Percentiles rank a stretch among this genome's conserved stretches.
phyloP scores from a whole-genome alignment of 495 filamentous ascomycete genomes.

The Aspergillus sclerotiicarbonarius region DNA sequence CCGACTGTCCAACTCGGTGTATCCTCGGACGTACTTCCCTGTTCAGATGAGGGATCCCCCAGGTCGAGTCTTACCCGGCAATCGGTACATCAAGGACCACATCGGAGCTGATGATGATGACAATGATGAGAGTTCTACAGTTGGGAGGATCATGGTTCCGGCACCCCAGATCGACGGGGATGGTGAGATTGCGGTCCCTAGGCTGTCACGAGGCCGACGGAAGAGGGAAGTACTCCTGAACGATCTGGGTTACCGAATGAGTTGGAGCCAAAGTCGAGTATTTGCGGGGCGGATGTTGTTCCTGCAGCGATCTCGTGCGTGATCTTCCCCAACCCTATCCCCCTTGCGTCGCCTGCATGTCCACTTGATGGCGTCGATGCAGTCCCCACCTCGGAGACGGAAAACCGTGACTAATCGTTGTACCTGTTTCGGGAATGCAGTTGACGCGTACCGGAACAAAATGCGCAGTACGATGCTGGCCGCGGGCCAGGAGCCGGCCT shows the following conservation, averaged over 20 bases:
- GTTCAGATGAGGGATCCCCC: slow-evolving; percentile 82
- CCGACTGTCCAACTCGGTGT: slow-evolving; percentile 82
- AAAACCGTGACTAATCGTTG: slow-evolving; percentile 6
- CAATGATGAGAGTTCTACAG: slow-evolving; percentile 50
- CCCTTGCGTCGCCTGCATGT: slow-evolving; percentile 9
- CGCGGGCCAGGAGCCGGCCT: slow-evolving; percentile 66
- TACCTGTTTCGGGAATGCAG: slow-evolving; percentile 41
- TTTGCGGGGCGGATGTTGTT: slow-evolving; percentile 85
- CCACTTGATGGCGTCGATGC: neutral
- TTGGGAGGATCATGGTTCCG: slow-evolving; percentile 59
- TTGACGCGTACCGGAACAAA: slow-evolving; percentile 94
- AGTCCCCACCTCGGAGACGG: neutral
- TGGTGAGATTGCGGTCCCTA: slow-evolving; percentile 68
- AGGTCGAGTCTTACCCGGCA: slow-evolving; percentile 56
- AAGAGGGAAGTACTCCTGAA: slow-evolving; percentile 83
- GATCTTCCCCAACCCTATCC: neutral
- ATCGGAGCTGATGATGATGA: slow-evolving; percentile 54
- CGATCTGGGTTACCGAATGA: slow-evolving; percentile 91
- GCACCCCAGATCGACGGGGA: slow-evolving; percentile 77
- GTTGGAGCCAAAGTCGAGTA: slow-evolving; percentile 87
- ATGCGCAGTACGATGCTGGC: slow-evolving; percentile 76
- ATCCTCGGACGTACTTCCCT: slow-evolving; percentile 83
- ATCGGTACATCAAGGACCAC: slow-evolving; percentile 65
- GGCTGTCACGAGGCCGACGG: slow-evolving; percentile 61
- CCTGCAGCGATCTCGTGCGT: slow-evolving; percentile 89